A percentile compares a stretch with the other conserved stretches of the same genome.
Conservation (phyloP, 345 rosid genomes). For the Dipteronia dyeriana region DNA sequence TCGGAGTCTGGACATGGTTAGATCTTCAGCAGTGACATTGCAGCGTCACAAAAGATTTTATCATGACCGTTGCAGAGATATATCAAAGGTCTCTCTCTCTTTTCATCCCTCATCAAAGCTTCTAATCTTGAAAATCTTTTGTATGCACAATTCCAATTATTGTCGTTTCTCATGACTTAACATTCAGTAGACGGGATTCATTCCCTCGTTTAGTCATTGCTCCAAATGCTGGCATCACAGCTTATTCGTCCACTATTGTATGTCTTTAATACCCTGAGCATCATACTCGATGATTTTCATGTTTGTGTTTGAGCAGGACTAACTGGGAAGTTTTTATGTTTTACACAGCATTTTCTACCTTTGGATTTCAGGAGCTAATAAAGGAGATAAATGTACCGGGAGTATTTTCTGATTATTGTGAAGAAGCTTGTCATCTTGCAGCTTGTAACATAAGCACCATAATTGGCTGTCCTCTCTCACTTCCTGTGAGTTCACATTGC, state of each 20-base stretch:
- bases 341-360: not conserved
- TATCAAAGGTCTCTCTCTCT: constrained; percentile 43
- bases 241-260: constrained; percentile 79
- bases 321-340: constrained; percentile 3
- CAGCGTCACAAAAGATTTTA: constrained; percentile 69
- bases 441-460: constrained; percentile 55
- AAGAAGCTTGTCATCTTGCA: constrained; percentile 95
- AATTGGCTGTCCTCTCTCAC: constrained; percentile 49
- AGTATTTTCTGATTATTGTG: constrained; percentile 88
- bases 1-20: not conserved
- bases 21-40: constrained; percentile 49
- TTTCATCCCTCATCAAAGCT: constrained; percentile 11
- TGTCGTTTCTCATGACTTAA: constrained; percentile 15
- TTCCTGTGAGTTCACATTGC: constrained; percentile 46
- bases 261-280: constrained; percentile 20
- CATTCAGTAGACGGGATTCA: constrained; percentile 48
- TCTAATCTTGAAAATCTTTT: not conserved
- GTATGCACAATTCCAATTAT: constrained; percentile 2
- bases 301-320: not conserved
- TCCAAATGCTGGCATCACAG: constrained; percentile 88
- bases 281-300: constrained; percentile 4
- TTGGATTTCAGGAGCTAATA: constrained; percentile 62
- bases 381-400: constrained; percentile 70
- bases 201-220: constrained; percentile 72
- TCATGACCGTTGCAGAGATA: constrained; percentile 67